Evolutionary conservation across 2,329 filamentous ascomycete species (phyloP), one percentile per base, ranked within the genome.

Genomic region (Cyclaneusma minus): DNA sequence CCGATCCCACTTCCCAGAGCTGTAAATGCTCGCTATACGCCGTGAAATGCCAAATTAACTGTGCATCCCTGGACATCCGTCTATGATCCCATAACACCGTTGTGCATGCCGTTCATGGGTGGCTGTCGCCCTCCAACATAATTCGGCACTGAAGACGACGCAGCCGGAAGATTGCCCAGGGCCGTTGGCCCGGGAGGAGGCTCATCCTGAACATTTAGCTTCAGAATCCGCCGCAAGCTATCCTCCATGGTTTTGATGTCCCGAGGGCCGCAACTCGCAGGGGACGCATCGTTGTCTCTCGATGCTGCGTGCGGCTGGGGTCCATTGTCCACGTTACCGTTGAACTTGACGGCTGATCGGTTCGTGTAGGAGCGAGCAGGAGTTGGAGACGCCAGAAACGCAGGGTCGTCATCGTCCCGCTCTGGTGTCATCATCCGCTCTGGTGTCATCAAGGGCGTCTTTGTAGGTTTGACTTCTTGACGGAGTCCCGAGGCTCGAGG

Each of bases 221-320:
- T 49, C 25, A 49, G 35, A 12, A 49, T 39, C 21, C 35, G 44
- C 14, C 46, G 41, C 19, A 49, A 41, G 32, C 35, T 42, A n/a
- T 48, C 40, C 29, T 48, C 45, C 39, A 47, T 47, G 10, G 38
- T 42, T 25, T 37, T 20, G 18, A 20, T 8, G 18, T 20, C 18
- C 18, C 8, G n/a, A 11, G 8, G 8, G 8, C 18, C 8, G 18
- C n/a, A 8, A 11, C 8, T 20, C 18, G 18, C n/a, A 8, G 18
- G 8, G 18, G 8, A 20, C n/a, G 18, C n/a, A n/a, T n/a, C n/a
- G n/a, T n/a, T n/a, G n/a, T n/a, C n/a, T n/a, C n/a, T n/a, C n/a
- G n/a, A n/a, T n/a, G n/a, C n/a, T n/a, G 18, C n/a, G 18, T 20
- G n/a, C n/a, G n/a, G n/a, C n/a, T n/a, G n/a, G n/a, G n/a, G n/a